These are phyloP conservation scores for Phaeotremella fagi DNA, from an alignment of 768 basidiomycete species.

Conservation along the genomic window DNA sequence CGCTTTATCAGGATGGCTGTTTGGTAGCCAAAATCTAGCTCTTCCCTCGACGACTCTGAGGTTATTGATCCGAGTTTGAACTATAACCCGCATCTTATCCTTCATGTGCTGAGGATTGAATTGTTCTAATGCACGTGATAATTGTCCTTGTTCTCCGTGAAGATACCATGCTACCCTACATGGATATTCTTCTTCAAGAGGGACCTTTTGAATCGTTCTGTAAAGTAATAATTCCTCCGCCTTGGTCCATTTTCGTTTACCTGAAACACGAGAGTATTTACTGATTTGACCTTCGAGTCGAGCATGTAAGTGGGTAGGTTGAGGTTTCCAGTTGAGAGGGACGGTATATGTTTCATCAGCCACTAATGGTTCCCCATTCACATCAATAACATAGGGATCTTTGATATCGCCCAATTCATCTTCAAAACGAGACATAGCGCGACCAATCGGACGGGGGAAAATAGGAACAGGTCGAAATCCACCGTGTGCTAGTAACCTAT, in stretches of 20 bases:
- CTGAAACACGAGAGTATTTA: constrained; percentile 20
- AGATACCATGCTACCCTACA: constrained; percentile 27
- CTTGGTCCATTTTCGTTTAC: constrained; percentile 25
- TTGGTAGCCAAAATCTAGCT: constrained; percentile 26
- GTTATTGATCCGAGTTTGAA: constrained; percentile 18
- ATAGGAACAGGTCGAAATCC: not conserved
- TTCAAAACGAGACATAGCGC: not conserved
- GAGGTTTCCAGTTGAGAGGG: constrained; percentile 5
- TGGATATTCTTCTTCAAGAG: constrained; percentile 26
- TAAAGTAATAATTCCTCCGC: constrained; percentile 34
- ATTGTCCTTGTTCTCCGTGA: constrained; percentile 28
- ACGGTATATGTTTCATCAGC: constrained; percentile 13
- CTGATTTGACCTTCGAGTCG: constrained; percentile 8
- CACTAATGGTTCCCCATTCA: constrained; percentile 21
- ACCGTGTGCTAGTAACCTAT: not conserved
- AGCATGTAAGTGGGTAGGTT: constrained; percentile 20
- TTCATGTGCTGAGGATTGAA: constrained; percentile 42
- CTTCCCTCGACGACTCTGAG: constrained; percentile 14
- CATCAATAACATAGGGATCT: constrained; percentile 29
- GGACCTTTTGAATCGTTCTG: constrained; percentile 37
- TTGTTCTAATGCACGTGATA: constrained; percentile 9
- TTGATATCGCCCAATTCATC: not conserved
- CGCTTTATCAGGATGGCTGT: constrained; percentile 1
- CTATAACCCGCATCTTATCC: constrained; percentile 36
- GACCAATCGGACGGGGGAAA: not conserved